Conservation (phyloP, 306 rosid species). For the Senna tora region DNA sequence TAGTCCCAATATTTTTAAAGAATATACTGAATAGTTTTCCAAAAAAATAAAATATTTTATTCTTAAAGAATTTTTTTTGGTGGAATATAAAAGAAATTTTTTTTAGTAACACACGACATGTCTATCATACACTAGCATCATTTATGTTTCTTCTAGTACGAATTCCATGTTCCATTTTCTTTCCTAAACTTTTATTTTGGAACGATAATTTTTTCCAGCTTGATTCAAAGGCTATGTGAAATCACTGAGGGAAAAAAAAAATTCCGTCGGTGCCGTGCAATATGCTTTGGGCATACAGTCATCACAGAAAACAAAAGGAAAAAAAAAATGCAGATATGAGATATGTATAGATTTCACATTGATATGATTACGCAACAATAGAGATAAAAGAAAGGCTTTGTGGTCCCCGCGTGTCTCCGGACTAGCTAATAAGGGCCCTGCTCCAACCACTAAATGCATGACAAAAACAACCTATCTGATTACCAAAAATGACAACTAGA, state of each 20-base stretch:
- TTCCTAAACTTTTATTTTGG: background rate
- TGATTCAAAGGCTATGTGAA: background rate
- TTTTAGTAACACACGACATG: background rate
- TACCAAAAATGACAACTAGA: background rate
- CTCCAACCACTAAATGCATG: conserved; percentile 30
- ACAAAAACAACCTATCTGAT: background rate
- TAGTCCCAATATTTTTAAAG: background rate
- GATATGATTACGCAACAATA: conserved; percentile 11
- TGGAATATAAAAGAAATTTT: too few species aligned
- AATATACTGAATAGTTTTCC: too few species aligned
- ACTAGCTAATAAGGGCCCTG: conserved; percentile 49
- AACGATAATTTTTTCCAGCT: background rate
- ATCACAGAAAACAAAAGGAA: background rate
- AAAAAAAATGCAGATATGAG: conserved; percentile 3
- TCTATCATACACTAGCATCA: background rate
- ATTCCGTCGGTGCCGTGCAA: conserved; percentile 36
- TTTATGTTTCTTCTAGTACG: background rate
- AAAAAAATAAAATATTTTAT: too few species aligned
- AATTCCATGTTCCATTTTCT: background rate
- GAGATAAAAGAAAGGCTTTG: conserved; percentile 13
- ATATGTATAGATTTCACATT: conserved; percentile 1
- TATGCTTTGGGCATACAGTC: conserved; percentile 12
- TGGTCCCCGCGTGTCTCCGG: conserved; percentile 38
- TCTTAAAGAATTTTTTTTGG: too few species aligned
- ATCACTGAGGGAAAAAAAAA: background rate